Base-by-base conservation (phyloP, 2,329 filamentous ascomycete genomes). In the Dactylellina leptospora region DNA sequence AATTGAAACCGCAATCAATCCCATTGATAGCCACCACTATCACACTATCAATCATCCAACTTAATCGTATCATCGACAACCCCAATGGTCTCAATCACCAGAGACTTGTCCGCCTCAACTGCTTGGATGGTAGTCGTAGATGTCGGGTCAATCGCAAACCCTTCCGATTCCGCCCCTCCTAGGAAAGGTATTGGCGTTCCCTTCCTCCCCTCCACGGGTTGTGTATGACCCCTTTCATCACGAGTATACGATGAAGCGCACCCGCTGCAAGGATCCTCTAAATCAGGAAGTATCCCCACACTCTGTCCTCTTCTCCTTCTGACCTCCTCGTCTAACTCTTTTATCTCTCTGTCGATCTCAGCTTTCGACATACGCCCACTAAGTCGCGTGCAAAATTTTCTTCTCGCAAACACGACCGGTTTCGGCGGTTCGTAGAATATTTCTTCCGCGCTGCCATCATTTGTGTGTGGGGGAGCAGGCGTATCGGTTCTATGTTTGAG, bases 401-500 rank as follows among this genome's bases (percentile, higher is more conserved):
- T 33, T 5, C 53, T 44, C 13, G 68, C 68, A 53, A 64, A 72
- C 38, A 30, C 60, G 4, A 64, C 25, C 9, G 51, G 68, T 20
- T 64, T 72, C n/a, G 68, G 68, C 11, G 68, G 68, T 25, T 72
- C 68, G 45, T 60, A 72, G 47, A 64, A 72, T 25, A 47, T 50
- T 11, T 59, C 62, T 18, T 55, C 48, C 18, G 27, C 40, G 10
- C 9, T 20, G 9, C 40, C 48, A 5, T 56, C 56, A n/a, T 44
- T 59, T 10, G 68, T 53, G 16, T 72, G 68, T 9, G 68, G 68
- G 10, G 68, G 68, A 9, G 59, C 54, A 0, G 68, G 68, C 30
- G 68, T 72, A 44, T 72, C 59, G 9, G 59, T 72, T 27, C 68
- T 48, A 13, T 72, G 68, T 36, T 72, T 72, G 45, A 64, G 38